These are phyloP conservation scores for Colletotrichum higginsianum DNA, from an alignment of 2,329 filamentous ascomycete species.

Conservation along the genomic window DNA sequence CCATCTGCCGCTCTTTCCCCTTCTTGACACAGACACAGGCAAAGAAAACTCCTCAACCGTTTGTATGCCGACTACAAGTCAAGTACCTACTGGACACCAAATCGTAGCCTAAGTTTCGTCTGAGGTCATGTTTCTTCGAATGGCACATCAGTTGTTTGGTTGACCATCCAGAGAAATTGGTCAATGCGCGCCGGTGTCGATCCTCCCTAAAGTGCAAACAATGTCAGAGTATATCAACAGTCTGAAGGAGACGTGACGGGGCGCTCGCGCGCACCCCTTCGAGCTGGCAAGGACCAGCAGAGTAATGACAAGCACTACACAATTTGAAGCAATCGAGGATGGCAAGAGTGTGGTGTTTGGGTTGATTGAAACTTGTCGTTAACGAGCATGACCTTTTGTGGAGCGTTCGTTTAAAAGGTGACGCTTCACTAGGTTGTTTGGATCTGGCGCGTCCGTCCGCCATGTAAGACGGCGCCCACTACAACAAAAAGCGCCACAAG, in stretches of 20 bases:
- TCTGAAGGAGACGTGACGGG: background rate
- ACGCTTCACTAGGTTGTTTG: slow-evolving; percentile 12
- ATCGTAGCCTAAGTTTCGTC: slow-evolving; percentile 21
- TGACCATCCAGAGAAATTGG: slow-evolving; percentile 13
- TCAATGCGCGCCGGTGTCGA: slow-evolving; percentile 21
- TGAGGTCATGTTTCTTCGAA: slow-evolving; percentile 22
- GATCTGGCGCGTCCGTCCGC: slow-evolving; percentile 8
- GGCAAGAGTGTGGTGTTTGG: background rate
- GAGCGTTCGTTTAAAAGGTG: background rate
- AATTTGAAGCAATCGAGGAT: background rate
- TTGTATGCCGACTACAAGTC: background rate
- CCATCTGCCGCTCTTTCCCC: background rate
- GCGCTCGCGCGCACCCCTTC: background rate
- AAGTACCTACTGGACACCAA: too few relatives aligned
- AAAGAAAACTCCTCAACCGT: background rate
- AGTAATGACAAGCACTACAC: background rate
- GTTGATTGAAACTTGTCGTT: background rate
- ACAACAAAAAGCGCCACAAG: background rate
- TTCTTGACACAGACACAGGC: background rate
- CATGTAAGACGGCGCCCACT: slow-evolving; percentile 5
- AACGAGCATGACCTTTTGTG: background rate
- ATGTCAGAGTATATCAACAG: background rate
- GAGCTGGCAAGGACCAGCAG: background rate
- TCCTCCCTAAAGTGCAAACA: slow-evolving; percentile 7
- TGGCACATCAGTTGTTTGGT: slow-evolving; percentile 4